A percentile compares a stretch with the other conserved stretches of the same genome.
These are phyloP conservation scores for Cordyceps militaris DNA, from an alignment of 2,329 filamentous ascomycete species.

Conservation along the genomic window DNA sequence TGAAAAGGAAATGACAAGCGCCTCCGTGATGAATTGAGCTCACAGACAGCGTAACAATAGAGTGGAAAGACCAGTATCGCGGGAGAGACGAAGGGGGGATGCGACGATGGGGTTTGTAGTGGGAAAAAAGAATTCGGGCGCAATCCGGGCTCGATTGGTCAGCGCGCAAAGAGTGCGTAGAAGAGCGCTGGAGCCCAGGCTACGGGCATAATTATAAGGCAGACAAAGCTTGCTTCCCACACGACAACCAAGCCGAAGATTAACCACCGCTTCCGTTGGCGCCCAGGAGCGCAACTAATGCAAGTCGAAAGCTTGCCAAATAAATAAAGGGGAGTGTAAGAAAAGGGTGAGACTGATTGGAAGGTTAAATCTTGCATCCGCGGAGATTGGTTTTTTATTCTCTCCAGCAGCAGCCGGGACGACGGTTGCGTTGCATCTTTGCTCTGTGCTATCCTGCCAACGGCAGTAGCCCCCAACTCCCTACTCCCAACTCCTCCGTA, in stretches of 20 bases:
- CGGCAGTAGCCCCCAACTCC: too few relatives aligned
- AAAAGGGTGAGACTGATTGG: background rate
- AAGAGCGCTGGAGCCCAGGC: background rate
- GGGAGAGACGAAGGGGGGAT: background rate
- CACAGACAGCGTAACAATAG: background rate
- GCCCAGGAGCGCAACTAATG: conserved; percentile 3
- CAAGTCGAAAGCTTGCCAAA: background rate
- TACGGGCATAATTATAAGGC: background rate
- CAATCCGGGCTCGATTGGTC: conserved; percentile 11
- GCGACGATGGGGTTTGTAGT: background rate
- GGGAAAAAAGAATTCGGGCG: conserved; percentile 3
- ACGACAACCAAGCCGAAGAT: background rate
- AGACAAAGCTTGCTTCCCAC: background rate
- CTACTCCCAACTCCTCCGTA: background rate
- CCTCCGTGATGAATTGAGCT: background rate
- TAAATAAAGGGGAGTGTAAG: background rate
- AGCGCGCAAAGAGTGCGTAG: conserved; percentile 6
- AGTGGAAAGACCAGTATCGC: background rate
- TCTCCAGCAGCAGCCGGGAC: too few relatives aligned
- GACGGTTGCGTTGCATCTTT: too few relatives aligned
- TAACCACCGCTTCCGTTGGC: background rate
- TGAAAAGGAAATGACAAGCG: background rate
- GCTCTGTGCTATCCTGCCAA: background rate
- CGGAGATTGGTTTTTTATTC: background rate
- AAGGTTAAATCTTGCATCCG: background rate